Percentiles rank a stretch among this genome's conserved stretches.
phyloP scores from a whole-genome alignment of 164 flowering plant genomes.

The Nymphaea colorata region DNA sequence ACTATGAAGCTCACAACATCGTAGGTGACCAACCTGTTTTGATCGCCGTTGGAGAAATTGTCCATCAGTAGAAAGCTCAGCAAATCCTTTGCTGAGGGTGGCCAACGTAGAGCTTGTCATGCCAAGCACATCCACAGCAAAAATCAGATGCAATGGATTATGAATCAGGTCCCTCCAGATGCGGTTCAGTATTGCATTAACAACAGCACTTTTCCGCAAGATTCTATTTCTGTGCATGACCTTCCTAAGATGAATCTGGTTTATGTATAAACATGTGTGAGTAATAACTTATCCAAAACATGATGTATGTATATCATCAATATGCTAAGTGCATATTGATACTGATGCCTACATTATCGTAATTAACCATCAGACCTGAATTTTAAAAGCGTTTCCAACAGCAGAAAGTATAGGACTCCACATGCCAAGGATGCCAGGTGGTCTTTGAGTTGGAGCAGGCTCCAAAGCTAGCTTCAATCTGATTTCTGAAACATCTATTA shows the following conservation, averaged over 20 bases:
- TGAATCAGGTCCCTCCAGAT: constrained; percentile 88
- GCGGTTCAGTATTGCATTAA: constrained; percentile 77
- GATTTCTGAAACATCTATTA: constrained; percentile 86
- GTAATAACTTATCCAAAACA: too few relatives aligned
- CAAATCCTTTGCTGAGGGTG: constrained; percentile 94
- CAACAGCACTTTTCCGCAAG: constrained; percentile 73
- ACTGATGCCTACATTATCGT: too few relatives aligned
- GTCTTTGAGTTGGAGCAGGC: constrained; percentile 83
- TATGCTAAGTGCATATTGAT: too few relatives aligned
- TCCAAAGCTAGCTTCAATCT: constrained; percentile 70
- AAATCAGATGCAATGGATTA: constrained; percentile 85
- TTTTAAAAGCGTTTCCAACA: constrained; percentile 84
- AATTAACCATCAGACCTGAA: constrained; percentile 49
- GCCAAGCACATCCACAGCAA: constrained; percentile 95
- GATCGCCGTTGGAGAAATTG: constrained; percentile 86
- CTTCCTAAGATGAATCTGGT: constrained; percentile 82
- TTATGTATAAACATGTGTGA: neutral
- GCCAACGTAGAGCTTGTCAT: constrained; percentile 97
- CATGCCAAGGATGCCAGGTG: constrained; percentile 86
- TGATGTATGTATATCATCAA: too few relatives aligned
- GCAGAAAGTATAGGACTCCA: constrained; percentile 97
- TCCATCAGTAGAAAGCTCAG: constrained; percentile 98
- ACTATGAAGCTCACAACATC: neutral
- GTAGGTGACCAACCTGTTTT: constrained; percentile 50
- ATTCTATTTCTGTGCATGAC: constrained; percentile 83